Evolutionary conservation across 768 basidiomycete genomes (phyloP).

Genomic region (Russula foetens): DNA sequence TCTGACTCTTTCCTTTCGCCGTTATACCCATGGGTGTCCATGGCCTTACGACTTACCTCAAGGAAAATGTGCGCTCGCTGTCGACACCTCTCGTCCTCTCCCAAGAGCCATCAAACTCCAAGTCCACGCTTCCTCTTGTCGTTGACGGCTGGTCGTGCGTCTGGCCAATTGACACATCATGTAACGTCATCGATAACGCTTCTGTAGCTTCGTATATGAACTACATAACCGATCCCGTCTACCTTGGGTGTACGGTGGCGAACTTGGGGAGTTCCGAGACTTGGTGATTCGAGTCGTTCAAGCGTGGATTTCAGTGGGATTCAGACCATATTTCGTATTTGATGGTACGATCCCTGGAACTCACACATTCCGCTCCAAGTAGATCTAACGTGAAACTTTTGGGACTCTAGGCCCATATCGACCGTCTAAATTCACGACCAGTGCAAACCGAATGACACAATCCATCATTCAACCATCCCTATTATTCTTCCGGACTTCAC

Average conservation of each 20-base stretch:
- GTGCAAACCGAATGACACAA: conserved; percentile 49
- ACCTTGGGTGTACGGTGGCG: conserved; percentile 84
- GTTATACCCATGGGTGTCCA: conserved; percentile 39
- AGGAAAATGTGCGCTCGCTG: conserved; percentile 36
- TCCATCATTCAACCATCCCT: conserved; percentile 52
- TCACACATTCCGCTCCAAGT: background rate
- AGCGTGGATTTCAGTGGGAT: conserved; percentile 62
- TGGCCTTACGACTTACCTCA: conserved; percentile 44
- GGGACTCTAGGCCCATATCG: conserved; percentile 54
- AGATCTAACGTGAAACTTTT: background rate
- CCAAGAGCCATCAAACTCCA: background rate
- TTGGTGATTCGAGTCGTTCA: conserved; percentile 43
- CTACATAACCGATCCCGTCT: conserved; percentile 50
- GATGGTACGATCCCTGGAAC: conserved; percentile 48
- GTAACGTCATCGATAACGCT: conserved; percentile 3
- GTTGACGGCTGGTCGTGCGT: conserved; percentile 89
- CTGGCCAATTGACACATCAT: background rate
- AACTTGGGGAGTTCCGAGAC: conserved; percentile 51
- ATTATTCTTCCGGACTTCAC: conserved; percentile 77
- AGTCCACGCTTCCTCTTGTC: conserved; percentile 41
- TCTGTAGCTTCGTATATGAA: conserved; percentile 64
- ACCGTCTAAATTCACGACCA: conserved; percentile 62
- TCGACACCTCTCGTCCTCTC: conserved; percentile 31
- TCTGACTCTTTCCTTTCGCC: background rate
- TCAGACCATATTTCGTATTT: conserved; percentile 68